Evolutionary conservation across 257 asterid species (phyloP), one percentile per base, ranked within the genome.

Genomic region (Solanum paucissectum): DNA sequence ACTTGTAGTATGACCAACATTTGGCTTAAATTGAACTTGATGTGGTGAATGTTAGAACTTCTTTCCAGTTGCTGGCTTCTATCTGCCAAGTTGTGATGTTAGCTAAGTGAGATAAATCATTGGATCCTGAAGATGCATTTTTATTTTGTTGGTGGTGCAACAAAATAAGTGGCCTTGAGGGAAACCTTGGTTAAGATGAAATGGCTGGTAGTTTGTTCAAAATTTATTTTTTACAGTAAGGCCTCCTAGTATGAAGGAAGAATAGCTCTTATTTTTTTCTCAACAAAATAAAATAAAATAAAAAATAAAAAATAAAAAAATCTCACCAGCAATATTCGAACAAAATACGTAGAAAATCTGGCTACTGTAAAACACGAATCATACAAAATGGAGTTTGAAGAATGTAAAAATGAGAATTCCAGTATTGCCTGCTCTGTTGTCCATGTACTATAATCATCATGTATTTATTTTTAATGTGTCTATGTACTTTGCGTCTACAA

Each of bases 401-500:
- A 13, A 37, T 42, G 62, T 77, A 40, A 77, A 12, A 25, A 13
- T n/a, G 37, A 40, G 84, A 40, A 25, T 7, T 40, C 37, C 8
- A n/a, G 84, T 42, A n/a, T 40, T 5, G 12, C 60, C 83, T n/a
- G n/a, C 60, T 40, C 84, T 77, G 62, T 49, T 77, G 84, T 13
- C 84, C 36, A 13, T 42, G 37, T 29, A 40, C 75, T 29, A 69
- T 27, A 69, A 29, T 69, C 71, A 29, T 85, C 87, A 76, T 60
- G 75, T 85, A 12, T 89, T 77, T 83, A 83, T 88, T 86, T 83
- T 94, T 89, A 91, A 86, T 3, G 88, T 91, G 81, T 93, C 94
- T 27, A 92, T 87, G 62, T 88, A 94, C 84, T 93, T 90, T n/a
- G 85, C 88, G 68, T 87, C 85, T 69, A 87, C 44, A 75, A 91